A percentile compares a stretch with the other conserved stretches of the same genome.
These are phyloP conservation scores for Thalassiosira hispida DNA, from an alignment of 352 stramenopile genomes.

Conservation along the genomic window DNA sequence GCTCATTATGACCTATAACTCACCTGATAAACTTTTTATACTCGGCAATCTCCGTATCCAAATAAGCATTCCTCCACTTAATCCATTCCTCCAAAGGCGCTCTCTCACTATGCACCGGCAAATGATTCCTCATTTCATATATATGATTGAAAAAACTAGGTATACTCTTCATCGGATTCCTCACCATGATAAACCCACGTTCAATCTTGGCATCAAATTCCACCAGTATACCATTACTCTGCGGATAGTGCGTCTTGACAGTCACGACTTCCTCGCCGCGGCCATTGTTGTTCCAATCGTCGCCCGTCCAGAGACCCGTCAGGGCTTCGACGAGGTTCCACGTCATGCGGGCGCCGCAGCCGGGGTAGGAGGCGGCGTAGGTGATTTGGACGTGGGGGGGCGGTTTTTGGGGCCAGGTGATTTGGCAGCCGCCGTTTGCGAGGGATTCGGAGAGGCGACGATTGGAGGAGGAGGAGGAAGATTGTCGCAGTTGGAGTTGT, in stretches of 20 bases:
- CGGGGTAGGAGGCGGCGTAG: constrained; percentile 55
- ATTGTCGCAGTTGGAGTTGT: neutral
- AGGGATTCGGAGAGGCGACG: constrained; percentile 38
- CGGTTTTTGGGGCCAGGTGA: constrained; percentile 43
- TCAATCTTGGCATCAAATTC: constrained; percentile 43
- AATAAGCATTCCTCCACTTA: constrained; percentile 58
- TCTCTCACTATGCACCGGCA: constrained; percentile 40
- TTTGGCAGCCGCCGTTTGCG: constrained; percentile 42
- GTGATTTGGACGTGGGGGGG: constrained; percentile 32
- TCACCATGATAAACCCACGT: constrained; percentile 49
- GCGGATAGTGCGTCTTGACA: constrained; percentile 60
- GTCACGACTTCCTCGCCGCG: constrained; percentile 42
- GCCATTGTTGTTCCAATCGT: constrained; percentile 57
- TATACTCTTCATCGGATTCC: constrained; percentile 56
- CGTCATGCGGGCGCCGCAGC: constrained; percentile 46
- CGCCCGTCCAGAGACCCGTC: constrained; percentile 38
- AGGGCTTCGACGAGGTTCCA: constrained; percentile 51
- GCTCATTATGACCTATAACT: neutral
- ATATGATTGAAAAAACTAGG: constrained; percentile 59
- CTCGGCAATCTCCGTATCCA: constrained; percentile 51
- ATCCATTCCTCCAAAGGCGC: constrained; percentile 57
- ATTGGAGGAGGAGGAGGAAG: neutral
- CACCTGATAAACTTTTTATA: constrained; percentile 53
- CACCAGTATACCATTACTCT: constrained; percentile 46
- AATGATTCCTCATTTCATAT: constrained; percentile 62